Percentiles rank a stretch among this genome's conserved stretches.
These are phyloP conservation scores for Tylopilus plumbeoviolaceoides DNA, from an alignment of 768 basidiomycete species.

Conservation along the genomic window DNA sequence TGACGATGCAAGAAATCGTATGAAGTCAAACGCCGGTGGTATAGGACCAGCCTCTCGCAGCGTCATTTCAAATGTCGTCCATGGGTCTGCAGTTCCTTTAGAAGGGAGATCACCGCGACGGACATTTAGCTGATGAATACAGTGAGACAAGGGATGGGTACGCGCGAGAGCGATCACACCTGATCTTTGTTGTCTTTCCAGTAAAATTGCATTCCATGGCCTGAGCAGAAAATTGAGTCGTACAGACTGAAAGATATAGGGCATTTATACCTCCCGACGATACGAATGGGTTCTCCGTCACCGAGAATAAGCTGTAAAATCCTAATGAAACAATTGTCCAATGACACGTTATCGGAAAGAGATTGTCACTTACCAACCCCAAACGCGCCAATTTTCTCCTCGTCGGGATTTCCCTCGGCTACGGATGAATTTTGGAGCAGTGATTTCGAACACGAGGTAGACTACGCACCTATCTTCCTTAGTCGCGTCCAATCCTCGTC, in stretches of 20 bases:
- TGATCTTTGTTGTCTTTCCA: neutral
- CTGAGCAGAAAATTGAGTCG: slow-evolving; percentile 19
- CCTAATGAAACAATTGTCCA: slow-evolving; percentile 31
- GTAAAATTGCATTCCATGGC: neutral
- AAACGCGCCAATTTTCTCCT: neutral
- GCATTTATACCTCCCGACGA: slow-evolving; percentile 63
- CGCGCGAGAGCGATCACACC: neutral
- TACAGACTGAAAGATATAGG: neutral
- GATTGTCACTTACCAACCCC: neutral
- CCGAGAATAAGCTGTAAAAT: slow-evolving; percentile 78
- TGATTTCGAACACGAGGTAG: neutral
- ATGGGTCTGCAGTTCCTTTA: neutral
- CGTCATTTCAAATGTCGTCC: neutral
- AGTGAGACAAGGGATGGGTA: neutral
- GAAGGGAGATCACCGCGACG: neutral
- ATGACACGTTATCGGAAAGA: neutral
- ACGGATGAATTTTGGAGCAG: neutral
- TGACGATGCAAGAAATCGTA: neutral
- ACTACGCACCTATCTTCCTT: neutral
- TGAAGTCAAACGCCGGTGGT: neutral
- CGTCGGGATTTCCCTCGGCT: neutral
- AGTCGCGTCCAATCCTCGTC: slow-evolving; percentile 17
- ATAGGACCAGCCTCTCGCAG: neutral
- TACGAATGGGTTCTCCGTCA: slow-evolving; percentile 80
- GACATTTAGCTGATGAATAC: neutral